Evolutionary conservation across 805 yeast genomes (phyloP).

Genomic region (Danielia oregonensis): DNA sequence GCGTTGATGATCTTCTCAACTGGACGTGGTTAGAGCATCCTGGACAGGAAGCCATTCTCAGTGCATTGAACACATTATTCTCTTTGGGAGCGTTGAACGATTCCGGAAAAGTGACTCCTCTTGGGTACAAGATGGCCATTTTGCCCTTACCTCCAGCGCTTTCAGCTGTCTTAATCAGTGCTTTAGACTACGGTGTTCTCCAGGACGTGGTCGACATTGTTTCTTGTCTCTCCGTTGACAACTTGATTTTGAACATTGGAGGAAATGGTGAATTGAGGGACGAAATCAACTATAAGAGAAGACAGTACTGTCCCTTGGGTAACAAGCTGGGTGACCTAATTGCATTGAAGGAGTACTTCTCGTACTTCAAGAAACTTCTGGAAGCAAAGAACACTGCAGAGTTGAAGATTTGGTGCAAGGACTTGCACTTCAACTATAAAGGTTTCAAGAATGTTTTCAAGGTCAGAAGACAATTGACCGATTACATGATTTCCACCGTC

Average conservation of each 20-base stretch:
- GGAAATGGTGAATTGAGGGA: conserved; percentile 71
- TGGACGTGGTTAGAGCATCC: conserved; percentile 97
- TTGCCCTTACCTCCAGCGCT: conserved; percentile 91
- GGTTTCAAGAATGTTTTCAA: conserved; percentile 76
- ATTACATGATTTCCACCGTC: conserved; percentile 56
- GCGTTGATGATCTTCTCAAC: conserved; percentile 74
- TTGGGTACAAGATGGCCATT: conserved; percentile 85
- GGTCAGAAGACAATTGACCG: conserved; percentile 70
- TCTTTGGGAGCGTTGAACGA: conserved; percentile 77
- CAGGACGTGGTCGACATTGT: conserved; percentile 80
- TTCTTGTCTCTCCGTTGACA: conserved; percentile 90
- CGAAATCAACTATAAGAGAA: conserved; percentile 73
- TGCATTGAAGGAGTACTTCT: conserved; percentile 74
- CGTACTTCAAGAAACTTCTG: conserved; percentile 39
- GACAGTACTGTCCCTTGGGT: conserved; percentile 69
- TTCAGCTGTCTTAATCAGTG: conserved; percentile 77
- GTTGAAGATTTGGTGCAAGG: conserved; percentile 77
- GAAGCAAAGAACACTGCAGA: conserved; percentile 43
- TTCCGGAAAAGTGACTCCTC: conserved; percentile 66
- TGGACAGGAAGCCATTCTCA: conserved; percentile 66
- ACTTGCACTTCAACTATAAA: conserved; percentile 67
- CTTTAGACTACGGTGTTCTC: conserved; percentile 56
- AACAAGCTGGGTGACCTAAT: conserved; percentile 75
- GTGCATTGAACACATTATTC: conserved; percentile 77
- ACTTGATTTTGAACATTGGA: conserved; percentile 70